Conservation (phyloP, 176 grass and related monocot genomes). For the Cymbopogon citratus region DNA sequence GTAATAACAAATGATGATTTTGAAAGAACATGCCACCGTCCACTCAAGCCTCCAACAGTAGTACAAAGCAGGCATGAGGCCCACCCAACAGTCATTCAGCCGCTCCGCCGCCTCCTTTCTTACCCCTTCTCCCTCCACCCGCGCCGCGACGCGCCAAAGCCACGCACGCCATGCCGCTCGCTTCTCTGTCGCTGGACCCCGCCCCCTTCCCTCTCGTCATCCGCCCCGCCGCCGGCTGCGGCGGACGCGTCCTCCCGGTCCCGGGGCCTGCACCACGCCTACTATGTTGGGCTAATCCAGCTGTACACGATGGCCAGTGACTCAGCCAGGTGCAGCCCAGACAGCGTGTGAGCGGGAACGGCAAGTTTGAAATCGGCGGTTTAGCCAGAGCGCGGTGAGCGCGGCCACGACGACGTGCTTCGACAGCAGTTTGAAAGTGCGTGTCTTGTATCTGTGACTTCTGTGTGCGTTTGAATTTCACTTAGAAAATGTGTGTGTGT, state of each 20-base stretch:
- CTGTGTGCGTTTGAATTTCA: too few species aligned
- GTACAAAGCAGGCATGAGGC: not conserved
- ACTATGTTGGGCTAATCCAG: too few species aligned
- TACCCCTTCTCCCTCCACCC: constrained; percentile 26
- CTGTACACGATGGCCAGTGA: too few species aligned
- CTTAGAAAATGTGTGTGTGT: too few species aligned
- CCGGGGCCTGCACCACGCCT: not conserved
- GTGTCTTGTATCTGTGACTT: too few species aligned
- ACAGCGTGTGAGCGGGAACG: too few species aligned
- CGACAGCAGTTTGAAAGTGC: too few species aligned
- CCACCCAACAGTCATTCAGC: not conserved
- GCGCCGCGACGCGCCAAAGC: not conserved
- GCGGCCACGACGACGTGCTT: too few species aligned
- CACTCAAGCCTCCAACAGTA: not conserved
- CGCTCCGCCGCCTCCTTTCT: not conserved
- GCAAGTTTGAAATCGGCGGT: too few species aligned
- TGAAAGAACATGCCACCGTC: not conserved
- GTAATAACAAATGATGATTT: too few species aligned
- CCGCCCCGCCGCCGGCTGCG: not conserved
- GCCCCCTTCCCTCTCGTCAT: constrained; percentile 17
- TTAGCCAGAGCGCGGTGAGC: too few species aligned
- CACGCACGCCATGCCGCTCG: constrained; percentile 24
- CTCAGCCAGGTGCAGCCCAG: too few species aligned
- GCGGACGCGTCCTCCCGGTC: not conserved
- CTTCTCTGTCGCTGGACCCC: constrained; percentile 24